A percentile compares a stretch with the other conserved stretches of the same genome.
phyloP scores from a whole-genome alignment of 495 filamentous ascomycete genomes.

The Aspergillus biplanus region DNA sequence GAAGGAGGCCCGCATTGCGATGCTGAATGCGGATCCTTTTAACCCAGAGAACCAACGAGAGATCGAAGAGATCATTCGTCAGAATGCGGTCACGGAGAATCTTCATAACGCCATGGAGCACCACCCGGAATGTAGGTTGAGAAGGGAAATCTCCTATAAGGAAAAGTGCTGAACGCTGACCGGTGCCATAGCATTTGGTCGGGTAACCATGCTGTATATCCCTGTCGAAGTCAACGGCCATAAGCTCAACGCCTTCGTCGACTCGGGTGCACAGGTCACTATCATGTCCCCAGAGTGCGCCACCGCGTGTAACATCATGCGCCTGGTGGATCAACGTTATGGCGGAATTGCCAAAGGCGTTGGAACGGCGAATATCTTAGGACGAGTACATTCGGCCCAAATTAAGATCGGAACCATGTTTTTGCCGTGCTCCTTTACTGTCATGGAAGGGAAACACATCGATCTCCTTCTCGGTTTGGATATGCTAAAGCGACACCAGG shows the following conservation, averaged over 20 bases:
- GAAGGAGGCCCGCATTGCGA: constrained; percentile 76
- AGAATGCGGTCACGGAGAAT: constrained; percentile 92
- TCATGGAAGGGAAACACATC: constrained; percentile 99
- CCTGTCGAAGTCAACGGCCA: constrained; percentile 92
- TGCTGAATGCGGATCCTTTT: constrained; percentile 90
- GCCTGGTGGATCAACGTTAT: constrained; percentile 90
- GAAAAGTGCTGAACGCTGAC: constrained; percentile 23
- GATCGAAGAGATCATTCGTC: constrained; percentile 95
- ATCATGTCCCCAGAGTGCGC: constrained; percentile 98
- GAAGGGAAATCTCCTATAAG: not conserved
- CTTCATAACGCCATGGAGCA: constrained; percentile 94
- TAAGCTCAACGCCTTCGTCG: constrained; percentile 93
- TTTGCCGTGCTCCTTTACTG: constrained; percentile 94
- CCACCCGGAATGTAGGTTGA: constrained; percentile 83
- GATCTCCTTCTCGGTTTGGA: constrained; percentile 92
- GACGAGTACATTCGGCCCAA: constrained; percentile 90
- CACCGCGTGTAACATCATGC: constrained; percentile 92
- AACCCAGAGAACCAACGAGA: constrained; percentile 86
- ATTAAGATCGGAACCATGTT: constrained; percentile 90
- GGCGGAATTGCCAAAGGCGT: constrained; percentile 91
- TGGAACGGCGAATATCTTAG: constrained; percentile 90
- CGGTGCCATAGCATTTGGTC: constrained; percentile 74
- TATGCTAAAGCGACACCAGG: constrained; percentile 94
- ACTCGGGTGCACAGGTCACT: constrained; percentile 96
- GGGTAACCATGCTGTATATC: constrained; percentile 95